These are phyloP conservation scores for Leccinum fibrillosum DNA, from an alignment of 768 basidiomycete species.

Conservation along the genomic window DNA sequence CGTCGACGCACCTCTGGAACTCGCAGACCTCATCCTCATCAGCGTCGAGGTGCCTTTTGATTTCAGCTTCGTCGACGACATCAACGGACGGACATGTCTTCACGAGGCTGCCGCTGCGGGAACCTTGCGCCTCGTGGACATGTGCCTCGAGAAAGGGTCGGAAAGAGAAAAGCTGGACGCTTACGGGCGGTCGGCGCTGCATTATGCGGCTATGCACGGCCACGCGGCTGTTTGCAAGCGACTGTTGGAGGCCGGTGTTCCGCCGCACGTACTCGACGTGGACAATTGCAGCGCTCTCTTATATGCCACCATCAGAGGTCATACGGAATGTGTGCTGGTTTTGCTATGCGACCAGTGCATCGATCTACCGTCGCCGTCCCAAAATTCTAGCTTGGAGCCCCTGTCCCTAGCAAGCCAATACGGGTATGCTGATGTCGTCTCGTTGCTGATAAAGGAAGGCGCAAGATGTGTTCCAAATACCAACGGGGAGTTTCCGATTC, in stretches of 20 bases:
- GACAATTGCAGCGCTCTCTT: slow-evolving; percentile 95
- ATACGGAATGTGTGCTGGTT: slow-evolving; percentile 78
- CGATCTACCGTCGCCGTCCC: slow-evolving; percentile 52
- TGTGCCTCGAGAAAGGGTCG: slow-evolving; percentile 75
- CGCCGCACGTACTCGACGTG: slow-evolving; percentile 73
- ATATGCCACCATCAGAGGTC: slow-evolving; percentile 87
- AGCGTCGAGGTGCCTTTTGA: slow-evolving; percentile 72
- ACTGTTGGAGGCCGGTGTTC: slow-evolving; percentile 66
- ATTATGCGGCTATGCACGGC: slow-evolving; percentile 95
- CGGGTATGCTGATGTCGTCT: slow-evolving; percentile 81
- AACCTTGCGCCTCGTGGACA: slow-evolving; percentile 64
- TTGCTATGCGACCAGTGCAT: slow-evolving; percentile 73
- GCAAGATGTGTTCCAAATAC: slow-evolving; percentile 81
- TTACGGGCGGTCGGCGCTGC: slow-evolving; percentile 90
- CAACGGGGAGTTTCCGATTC: slow-evolving; percentile 96
- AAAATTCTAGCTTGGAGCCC: slow-evolving; percentile 73
- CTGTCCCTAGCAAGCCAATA: slow-evolving; percentile 88
- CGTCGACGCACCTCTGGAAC: slow-evolving; percentile 70
- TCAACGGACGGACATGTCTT: slow-evolving; percentile 91
- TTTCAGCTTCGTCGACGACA: slow-evolving; percentile 91
- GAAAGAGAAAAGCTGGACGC: slow-evolving; percentile 75
- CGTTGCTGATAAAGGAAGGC: slow-evolving; percentile 72
- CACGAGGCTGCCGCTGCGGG: slow-evolving; percentile 93
- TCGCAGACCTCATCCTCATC: slow-evolving; percentile 71
- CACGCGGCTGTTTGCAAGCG: slow-evolving; percentile 71